These are phyloP conservation scores for Phaeosphaeriaceae sp. DNA, from an alignment of 2,329 filamentous ascomycete genomes.

Conservation along the genomic window DNA sequence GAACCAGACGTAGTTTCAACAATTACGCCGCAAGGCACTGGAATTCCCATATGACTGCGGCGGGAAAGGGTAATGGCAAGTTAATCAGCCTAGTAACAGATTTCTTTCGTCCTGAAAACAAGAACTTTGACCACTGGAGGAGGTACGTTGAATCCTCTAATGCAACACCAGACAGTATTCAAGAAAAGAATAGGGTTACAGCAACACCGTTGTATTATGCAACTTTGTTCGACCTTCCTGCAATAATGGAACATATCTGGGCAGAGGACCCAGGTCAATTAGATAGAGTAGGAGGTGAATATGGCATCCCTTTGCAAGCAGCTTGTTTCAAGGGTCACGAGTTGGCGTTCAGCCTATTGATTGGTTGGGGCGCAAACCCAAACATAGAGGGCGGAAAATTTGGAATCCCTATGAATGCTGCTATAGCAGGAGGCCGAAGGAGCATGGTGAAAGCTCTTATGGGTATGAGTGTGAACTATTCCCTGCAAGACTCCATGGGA, in stretches of 20 bases:
- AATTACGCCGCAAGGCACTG: conserved; percentile 9
- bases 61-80: not conserved
- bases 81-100: conserved; percentile 1
- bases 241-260: conserved; percentile 6
- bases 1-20: conserved; percentile 2
- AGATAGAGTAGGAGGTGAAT: conserved; percentile 9
- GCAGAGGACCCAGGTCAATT: conserved; percentile 9
- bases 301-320: conserved; percentile 11
- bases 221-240: conserved; percentile 5
- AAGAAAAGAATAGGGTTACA: not conserved
- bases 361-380: conserved; percentile 10
- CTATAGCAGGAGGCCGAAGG: conserved; percentile 4
- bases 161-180: not conserved
- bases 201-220: conserved; percentile 15
- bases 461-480: not conserved
- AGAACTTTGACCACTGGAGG: conserved; percentile 7
- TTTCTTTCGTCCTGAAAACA: conserved; percentile 5
- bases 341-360: conserved; percentile 3
- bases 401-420: conserved; percentile 13
- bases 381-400: conserved; percentile 13
- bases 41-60: conserved; percentile 2
- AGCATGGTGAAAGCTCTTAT: conserved; percentile 9
- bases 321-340: conserved; percentile 7
- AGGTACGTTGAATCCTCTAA: conserved; percentile 1
- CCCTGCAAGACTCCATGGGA: not conserved